Percentiles rank a stretch among this genome's conserved stretches.
phyloP scores from a whole-genome alignment of 352 stramenopile genomes.

The Pythium aristosporum region DNA sequence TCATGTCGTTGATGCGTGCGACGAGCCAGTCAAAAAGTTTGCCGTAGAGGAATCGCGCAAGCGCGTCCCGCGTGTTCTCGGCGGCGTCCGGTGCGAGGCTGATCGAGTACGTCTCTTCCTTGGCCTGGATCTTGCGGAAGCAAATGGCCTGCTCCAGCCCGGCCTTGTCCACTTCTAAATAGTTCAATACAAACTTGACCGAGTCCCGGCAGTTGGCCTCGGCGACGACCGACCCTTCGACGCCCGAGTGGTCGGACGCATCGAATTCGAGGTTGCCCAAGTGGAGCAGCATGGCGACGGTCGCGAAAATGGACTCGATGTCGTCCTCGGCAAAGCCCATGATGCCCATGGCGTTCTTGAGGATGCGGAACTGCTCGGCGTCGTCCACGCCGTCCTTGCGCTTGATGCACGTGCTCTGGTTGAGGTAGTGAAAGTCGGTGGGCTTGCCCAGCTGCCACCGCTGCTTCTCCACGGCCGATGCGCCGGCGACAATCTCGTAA shows the following conservation, averaged over 20 bases:
- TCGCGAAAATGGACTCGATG: slow-evolving; percentile 56
- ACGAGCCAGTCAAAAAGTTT: slow-evolving; percentile 91
- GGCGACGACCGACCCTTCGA: slow-evolving; percentile 32
- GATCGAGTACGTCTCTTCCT: slow-evolving; percentile 69
- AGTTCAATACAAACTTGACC: slow-evolving; percentile 78
- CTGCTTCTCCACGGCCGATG: slow-evolving; percentile 55
- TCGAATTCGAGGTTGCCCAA: slow-evolving; percentile 88
- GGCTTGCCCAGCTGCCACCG: slow-evolving; percentile 53
- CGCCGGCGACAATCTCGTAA: slow-evolving; percentile 88
- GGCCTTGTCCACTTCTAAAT: slow-evolving; percentile 86
- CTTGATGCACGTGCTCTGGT: slow-evolving; percentile 84
- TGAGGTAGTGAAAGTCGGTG: slow-evolving; percentile 80
- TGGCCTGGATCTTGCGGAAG: slow-evolving; percentile 77
- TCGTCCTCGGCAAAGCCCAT: slow-evolving; percentile 73
- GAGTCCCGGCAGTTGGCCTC: slow-evolving; percentile 55
- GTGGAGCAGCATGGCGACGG: slow-evolving; percentile 81
- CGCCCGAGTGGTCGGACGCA: slow-evolving; percentile 52
- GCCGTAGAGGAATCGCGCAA: slow-evolving; percentile 85
- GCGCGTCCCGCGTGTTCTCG: slow-evolving; percentile 77
- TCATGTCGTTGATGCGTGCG: slow-evolving; percentile 80
- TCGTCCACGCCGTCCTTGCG: slow-evolving; percentile 77
- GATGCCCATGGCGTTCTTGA: slow-evolving; percentile 78
- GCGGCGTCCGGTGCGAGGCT: slow-evolving; percentile 80
- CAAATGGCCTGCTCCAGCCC: slow-evolving; percentile 86
- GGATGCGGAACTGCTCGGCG: slow-evolving; percentile 69